Base-by-base conservation (phyloP, 306 rosid species). In the Aeschynomene evenia region DNA sequence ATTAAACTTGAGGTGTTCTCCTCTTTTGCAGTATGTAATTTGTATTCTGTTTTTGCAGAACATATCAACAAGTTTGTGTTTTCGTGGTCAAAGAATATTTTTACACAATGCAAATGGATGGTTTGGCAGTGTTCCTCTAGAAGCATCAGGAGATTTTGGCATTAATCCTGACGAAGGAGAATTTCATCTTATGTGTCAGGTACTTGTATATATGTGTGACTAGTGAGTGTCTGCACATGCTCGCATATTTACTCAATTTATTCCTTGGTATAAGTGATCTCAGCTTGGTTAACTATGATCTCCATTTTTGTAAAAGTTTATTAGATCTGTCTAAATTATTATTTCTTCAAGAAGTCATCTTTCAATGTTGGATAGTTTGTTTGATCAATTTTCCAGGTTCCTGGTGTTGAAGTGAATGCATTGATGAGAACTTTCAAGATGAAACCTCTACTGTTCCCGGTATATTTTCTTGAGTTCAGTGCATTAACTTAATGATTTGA, bases 61-160 rank as follows among this genome's bases (percentile, higher is more conserved):
- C 52, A 42, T 81, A 74, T 74, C 88, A 9, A 86, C 88, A 68
- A 87, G 81, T 84, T 84, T 90, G 83, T 81, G 95, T 80, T 94
- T 90, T 43, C 98, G 97, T 63, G 96, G 96, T 72, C 98, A 94
- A 82, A 85, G 87, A 77, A 82, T 94, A 84, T 90, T 88, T 76
- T 71, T 94, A 72, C 97, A 94, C 75, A 90, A 90, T 80, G 88
- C 92, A 73, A 84, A 83, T 79, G 98, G 98, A 74, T 88, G 87
- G 88, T 94, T 90, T 81, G 98, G 98, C 58, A 82, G 84, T 67
- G 83, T 87, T 79, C 96, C 98, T 74, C 56, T 94, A 39, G 98
- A 94, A 84, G 95, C 91, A 55, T 90, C 98, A 56, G 98, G 98
- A 69, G 97, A 94, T 80, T 94, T 88, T 74, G 98, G 98, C 60